phyloP scores from a whole-genome alignment of 257 asterid species.

The Ilex aquifolium region DNA sequence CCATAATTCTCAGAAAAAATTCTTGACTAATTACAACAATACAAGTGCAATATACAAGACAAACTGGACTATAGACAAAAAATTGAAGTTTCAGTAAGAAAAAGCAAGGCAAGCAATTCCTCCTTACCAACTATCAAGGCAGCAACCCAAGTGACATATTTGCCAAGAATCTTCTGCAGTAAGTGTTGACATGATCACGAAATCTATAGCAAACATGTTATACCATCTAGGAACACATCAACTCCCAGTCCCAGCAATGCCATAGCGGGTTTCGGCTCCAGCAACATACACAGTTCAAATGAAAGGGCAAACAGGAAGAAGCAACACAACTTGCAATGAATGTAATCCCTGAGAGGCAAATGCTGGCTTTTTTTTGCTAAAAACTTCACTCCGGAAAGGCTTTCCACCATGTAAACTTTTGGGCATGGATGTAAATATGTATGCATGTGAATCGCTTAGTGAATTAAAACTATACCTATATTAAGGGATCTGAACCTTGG shows the following conservation, averaged over 20 bases:
- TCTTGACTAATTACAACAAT: slow-evolving; percentile 6
- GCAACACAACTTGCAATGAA: slow-evolving; percentile 25
- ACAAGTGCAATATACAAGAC: slow-evolving; percentile 1
- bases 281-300: slow-evolving; percentile 12
- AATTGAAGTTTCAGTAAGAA: slow-evolving; percentile 16
- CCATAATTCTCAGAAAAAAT: slow-evolving; percentile 8
- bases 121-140: slow-evolving; percentile 89
- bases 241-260: slow-evolving; percentile 50
- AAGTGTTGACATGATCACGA: slow-evolving; percentile 59
- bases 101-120: slow-evolving; percentile 45
- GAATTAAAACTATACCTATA: too few relatives aligned
- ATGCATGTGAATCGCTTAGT: background rate
- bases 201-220: slow-evolving; percentile 48
- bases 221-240: slow-evolving; percentile 43
- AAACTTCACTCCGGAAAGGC: slow-evolving; percentile 8
- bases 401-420: slow-evolving; percentile 27
- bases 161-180: slow-evolving; percentile 76
- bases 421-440: slow-evolving; percentile 1
- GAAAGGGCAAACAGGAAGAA: slow-evolving; percentile 27
- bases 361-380: slow-evolving; percentile 24
- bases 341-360: slow-evolving; percentile 18
- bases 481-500: background rate
- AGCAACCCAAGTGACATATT: slow-evolving; percentile 72
- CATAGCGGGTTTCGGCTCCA: slow-evolving; percentile 43
- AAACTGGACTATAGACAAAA: slow-evolving; percentile 4